Evolutionary conservation across 2,329 filamentous ascomycete species (phyloP), one percentile per base, ranked within the genome.

Genomic region (Talaromyces islandicus): DNA sequence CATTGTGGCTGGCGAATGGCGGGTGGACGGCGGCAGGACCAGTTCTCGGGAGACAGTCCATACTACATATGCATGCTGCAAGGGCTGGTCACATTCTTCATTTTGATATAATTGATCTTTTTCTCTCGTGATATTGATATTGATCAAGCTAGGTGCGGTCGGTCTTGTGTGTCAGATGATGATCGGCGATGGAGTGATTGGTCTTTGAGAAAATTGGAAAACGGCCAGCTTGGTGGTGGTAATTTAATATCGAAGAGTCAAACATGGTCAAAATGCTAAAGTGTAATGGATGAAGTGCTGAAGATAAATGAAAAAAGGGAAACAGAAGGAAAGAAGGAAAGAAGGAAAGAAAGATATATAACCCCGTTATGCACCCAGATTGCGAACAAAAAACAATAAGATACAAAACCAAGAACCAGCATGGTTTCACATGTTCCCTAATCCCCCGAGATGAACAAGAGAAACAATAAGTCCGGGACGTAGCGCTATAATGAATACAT

Each of bases 301-400:
- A 12, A 24, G 11, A 0, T 11, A 5, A 5, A 46, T 17, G 14
- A 19, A n/a, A 41, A 17, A 7, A 41, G n/a, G n/a, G 10, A 21
- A 11, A 2, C 10, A 43, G 10, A 43, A 43, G 4, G 17, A 43
- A 21, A 21, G n/a, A 9, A 19, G 5, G 17, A 38, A 11, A 17
- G 17, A 38, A 38, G 12, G 10, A 17, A 17, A 41, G 10, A n/a
- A 46, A 24, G 24, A 24, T 21, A 9, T 9, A 51, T 58, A 29
- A 57, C 60, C 7, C 46, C 14, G 12, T 61, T 55, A 46, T 46
- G 43, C 43, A 46, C 43, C 43, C 43, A 46, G 43, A n/a, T 46
- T 46, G 43, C 9, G 14, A 25, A 7, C 4, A 46, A 11, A 57
- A 27, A 51, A 64, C 19, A 29, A 29, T 27, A 52, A 52, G 24